Percentiles rank a stretch among this genome's conserved stretches.
Conservation (phyloP, 371 early-diverging fungal genomes). For the Quaeritorhiza haematococci region DNA sequence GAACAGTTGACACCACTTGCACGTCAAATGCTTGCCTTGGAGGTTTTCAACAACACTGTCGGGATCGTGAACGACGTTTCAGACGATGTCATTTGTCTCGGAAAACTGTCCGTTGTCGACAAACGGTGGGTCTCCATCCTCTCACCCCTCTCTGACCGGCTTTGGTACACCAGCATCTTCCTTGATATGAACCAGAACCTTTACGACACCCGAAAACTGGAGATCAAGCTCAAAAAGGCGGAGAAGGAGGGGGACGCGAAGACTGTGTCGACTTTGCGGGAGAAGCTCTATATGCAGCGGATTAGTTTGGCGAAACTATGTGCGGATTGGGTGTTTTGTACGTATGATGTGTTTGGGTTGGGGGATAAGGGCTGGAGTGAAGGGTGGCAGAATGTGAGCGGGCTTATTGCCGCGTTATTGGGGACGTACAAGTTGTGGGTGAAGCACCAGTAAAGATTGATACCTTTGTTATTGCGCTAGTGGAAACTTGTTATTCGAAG, state of each 20-base stretch:
- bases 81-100: constrained; percentile 70
- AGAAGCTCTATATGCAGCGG: constrained; percentile 10
- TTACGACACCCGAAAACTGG: not conserved
- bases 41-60: constrained; percentile 34
- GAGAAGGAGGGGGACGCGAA: not conserved
- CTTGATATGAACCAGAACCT: constrained; percentile 14
- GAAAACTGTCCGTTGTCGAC: constrained; percentile 61
- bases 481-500: too few relatives aligned
- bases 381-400: constrained; percentile 68
- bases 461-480: too few relatives aligned
- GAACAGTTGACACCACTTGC: too few relatives aligned
- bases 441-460: constrained; percentile 31
- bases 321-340: constrained; percentile 64
- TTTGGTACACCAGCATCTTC: constrained; percentile 30
- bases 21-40: constrained; percentile 13
- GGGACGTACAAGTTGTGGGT: constrained; percentile 64
- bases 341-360: constrained; percentile 42
- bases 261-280: not conserved
- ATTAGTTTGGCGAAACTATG: constrained; percentile 25
- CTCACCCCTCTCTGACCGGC: constrained; percentile 27
- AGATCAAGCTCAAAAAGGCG: not conserved
- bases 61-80: constrained; percentile 63
- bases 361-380: constrained; percentile 40
- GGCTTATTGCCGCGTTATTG: constrained; percentile 59
- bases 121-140: constrained; percentile 16